Evolutionary conservation across 148 eudicot genomes (phyloP).

Genomic region (Amaranthus hypochondriacus): DNA sequence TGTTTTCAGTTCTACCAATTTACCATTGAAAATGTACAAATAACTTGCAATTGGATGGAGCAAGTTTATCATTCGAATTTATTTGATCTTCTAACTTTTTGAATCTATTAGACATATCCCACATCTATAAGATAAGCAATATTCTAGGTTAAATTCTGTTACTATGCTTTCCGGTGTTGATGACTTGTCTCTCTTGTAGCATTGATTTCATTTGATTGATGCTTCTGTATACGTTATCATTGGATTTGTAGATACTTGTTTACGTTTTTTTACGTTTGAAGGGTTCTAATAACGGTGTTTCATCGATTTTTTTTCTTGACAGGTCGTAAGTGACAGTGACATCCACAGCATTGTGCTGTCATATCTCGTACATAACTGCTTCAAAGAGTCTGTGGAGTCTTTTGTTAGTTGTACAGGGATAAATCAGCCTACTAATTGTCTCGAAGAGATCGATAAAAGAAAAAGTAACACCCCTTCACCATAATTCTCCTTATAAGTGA

Average conservation of each 20-base stretch:
- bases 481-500: neutral
- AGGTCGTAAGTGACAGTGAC: slow-evolving; percentile 66
- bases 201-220: neutral
- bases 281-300: neutral
- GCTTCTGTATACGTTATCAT: neutral
- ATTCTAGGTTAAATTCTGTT: neutral
- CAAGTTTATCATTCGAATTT: neutral
- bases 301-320: slow-evolving; percentile 16
- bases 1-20: neutral
- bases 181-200: neutral
- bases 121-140: too few species aligned
- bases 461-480: slow-evolving; percentile 46
- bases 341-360: slow-evolving; percentile 76
- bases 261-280: neutral
- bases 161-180: neutral
- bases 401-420: slow-evolving; percentile 55
- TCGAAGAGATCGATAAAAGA: slow-evolving; percentile 85
- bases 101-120: neutral
- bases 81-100: neutral
- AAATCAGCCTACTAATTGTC: slow-evolving; percentile 45
- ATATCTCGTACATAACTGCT: slow-evolving; percentile 91
- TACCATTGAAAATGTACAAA: neutral
- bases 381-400: slow-evolving; percentile 70
- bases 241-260: neutral
- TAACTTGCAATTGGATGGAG: neutral